Evolutionary conservation across 2,329 filamentous ascomycete genomes (phyloP), one percentile per base, ranked within the genome.

Genomic region (Diaporthe sp.): DNA sequence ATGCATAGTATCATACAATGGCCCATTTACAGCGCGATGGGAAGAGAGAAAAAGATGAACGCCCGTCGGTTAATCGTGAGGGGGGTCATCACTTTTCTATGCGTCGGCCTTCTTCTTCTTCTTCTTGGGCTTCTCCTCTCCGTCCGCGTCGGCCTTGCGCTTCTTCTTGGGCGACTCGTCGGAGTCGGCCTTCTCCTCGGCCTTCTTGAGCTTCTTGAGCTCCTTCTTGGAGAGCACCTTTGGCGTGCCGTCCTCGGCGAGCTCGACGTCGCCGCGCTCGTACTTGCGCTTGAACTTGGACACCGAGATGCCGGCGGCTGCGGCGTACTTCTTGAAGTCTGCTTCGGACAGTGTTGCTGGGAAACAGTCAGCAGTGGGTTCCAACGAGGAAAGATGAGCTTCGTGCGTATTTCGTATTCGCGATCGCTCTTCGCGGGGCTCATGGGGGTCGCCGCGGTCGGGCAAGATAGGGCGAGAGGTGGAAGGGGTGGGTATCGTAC

Each of bases 221-320:
- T 94, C 92, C 86, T 94, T 94, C 88, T 94, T 94, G 86, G 91
- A 94, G 79, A 92, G 84, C 5, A 94, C 87, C 78, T 90, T 87
- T 53, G 93, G 91, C 69, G 88, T 92, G 73, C 93, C 93, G 75
- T 93, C 90, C 17, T 85, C 84, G 78, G 88, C 88, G 77, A 95
- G 85, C 81, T 91, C 87, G 77, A 95, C 93, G 80, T 95, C 92
- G 50, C 94, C 94, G 76, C 92, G 89, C 84, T 94, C 93, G 78
- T 91, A 91, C 88, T 95, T 95, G 82, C 92, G 89, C 87, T 93
- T 92, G 85, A 95, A 95, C 85, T 94, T 93, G 86, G 91, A 91
- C 71, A 94, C 89, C 10, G 92, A 93, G 74, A 95, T 86, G 75
- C 93, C 93, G 12, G 92, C 90, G 77, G 89, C 87, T 75, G 89